phyloP scores from a whole-genome alignment of 2,329 filamentous ascomycete species.

The Pyricularia pennisetigena region DNA sequence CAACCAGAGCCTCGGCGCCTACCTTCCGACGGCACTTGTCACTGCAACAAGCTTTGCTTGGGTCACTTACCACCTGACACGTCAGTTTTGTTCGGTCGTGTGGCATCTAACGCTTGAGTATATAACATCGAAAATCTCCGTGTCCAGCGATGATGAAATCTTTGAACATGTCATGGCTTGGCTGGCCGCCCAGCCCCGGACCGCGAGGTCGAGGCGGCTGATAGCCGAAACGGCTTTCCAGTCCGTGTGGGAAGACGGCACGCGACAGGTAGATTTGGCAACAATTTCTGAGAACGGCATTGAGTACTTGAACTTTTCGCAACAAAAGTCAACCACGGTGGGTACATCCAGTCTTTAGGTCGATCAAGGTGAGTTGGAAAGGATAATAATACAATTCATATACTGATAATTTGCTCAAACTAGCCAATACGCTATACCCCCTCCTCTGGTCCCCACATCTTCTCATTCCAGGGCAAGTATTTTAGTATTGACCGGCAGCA shows the following conservation, averaged over 20 bases:
- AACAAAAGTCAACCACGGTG: conserved; percentile 41
- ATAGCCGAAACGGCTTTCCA: conserved; percentile 45
- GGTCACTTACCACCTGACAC: conserved; percentile 27
- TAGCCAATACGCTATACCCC: conserved; percentile 42
- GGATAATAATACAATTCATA: not conserved
- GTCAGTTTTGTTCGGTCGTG: conserved; percentile 20
- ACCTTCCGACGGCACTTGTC: conserved; percentile 34
- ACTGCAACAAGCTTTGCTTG: conserved; percentile 35
- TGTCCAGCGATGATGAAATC: conserved; percentile 47
- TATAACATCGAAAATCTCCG: conserved; percentile 40
- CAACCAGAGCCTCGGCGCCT: conserved; percentile 31
- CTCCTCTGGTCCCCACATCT: conserved; percentile 40
- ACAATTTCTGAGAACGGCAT: conserved; percentile 22
- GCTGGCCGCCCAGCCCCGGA: conserved; percentile 40
- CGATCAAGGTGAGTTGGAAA: not conserved
- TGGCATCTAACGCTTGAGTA: conserved; percentile 26
- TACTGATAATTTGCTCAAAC: not conserved
- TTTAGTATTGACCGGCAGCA: conserved; percentile 37
- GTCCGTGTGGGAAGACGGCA: conserved; percentile 48
- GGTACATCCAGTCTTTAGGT: conserved; percentile 9
- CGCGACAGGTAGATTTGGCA: conserved; percentile 22
- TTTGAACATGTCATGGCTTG: conserved; percentile 49
- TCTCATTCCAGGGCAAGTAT: conserved; percentile 43
- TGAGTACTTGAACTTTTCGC: conserved; percentile 50
- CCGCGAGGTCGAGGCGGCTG: conserved; percentile 40